These are phyloP conservation scores for Nicotiana noctiflora DNA, from an alignment of 257 asterid species.

Conservation along the genomic window DNA sequence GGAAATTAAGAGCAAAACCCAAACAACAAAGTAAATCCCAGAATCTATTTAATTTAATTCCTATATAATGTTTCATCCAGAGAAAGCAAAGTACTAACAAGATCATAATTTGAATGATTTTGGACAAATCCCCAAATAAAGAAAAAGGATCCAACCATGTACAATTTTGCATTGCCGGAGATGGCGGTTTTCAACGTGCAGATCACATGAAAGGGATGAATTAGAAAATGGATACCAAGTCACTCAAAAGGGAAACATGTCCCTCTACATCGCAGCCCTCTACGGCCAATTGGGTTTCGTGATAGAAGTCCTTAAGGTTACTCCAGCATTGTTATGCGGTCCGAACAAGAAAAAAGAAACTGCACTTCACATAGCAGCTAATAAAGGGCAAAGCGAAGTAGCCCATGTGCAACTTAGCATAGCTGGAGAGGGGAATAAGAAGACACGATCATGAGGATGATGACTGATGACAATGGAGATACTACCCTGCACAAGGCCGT, in stretches of 20 bases:
- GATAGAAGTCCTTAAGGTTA: neutral
- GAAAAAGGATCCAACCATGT: slow-evolving; percentile 7
- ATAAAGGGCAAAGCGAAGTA: neutral
- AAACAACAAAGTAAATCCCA: too few species aligned
- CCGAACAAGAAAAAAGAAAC: neutral
- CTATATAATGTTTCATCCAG: too few species aligned
- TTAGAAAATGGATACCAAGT: neutral
- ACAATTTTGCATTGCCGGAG: neutral
- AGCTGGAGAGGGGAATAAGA: neutral
- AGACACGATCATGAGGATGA: too few species aligned
- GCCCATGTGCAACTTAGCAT: neutral
- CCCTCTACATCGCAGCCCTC: neutral
- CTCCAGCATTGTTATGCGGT: neutral
- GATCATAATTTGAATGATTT: too few species aligned
- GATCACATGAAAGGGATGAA: neutral
- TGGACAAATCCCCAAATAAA: too few species aligned
- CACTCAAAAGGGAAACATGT: slow-evolving; percentile 12
- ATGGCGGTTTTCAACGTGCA: neutral
- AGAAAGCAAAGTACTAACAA: too few species aligned
- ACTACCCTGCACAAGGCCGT: neutral
- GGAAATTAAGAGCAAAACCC: too few species aligned
- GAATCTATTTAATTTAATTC: too few species aligned
- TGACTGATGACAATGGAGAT: neutral
- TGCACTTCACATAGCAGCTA: neutral
- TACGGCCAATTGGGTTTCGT: neutral